Evolutionary conservation across 768 basidiomycete species (phyloP).

Genomic region (Collybiopsis confluens): DNA sequence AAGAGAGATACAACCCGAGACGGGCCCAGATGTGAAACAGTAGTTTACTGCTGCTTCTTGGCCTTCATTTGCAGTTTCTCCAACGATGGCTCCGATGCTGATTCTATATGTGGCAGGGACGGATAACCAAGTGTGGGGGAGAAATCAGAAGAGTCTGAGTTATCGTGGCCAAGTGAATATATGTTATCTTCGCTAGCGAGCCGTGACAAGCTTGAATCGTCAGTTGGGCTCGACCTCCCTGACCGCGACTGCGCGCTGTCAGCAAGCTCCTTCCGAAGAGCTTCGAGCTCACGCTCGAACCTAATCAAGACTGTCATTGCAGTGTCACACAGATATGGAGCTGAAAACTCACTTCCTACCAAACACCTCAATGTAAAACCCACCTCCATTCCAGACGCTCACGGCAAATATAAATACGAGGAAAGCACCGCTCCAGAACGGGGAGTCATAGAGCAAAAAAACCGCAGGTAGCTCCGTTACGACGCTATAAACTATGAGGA

Average conservation of each 20-base stretch:
- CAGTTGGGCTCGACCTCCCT: conserved; percentile 48
- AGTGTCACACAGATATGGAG: neutral
- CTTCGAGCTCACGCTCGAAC: conserved; percentile 90
- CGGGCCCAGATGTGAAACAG: too few species aligned
- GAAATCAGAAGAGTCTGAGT: neutral
- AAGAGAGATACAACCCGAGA: too few species aligned
- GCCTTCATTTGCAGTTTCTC: neutral
- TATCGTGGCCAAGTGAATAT: neutral
- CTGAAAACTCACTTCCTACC: conserved; percentile 77
- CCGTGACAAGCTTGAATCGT: conserved; percentile 1
- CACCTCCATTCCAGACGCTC: conserved; percentile 94
- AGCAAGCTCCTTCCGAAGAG: conserved; percentile 84
- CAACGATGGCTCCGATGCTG: conserved; percentile 1
- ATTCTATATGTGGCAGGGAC: conserved; percentile 1
- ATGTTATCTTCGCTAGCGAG: conserved; percentile 2
- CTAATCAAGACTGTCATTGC: conserved; percentile 31
- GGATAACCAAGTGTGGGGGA: neutral
- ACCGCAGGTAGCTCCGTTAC: conserved; percentile 85
- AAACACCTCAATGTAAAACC: conserved; percentile 95
- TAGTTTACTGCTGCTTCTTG: neutral
- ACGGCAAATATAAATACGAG: conserved; percentile 78
- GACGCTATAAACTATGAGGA: conserved; percentile 66
- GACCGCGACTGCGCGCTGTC: conserved; percentile 51
- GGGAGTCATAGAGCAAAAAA: conserved; percentile 76
- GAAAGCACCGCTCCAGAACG: conserved; percentile 74